phyloP scores from a whole-genome alignment of 176 grass and related monocot species.

The Lolium rigidum region DNA sequence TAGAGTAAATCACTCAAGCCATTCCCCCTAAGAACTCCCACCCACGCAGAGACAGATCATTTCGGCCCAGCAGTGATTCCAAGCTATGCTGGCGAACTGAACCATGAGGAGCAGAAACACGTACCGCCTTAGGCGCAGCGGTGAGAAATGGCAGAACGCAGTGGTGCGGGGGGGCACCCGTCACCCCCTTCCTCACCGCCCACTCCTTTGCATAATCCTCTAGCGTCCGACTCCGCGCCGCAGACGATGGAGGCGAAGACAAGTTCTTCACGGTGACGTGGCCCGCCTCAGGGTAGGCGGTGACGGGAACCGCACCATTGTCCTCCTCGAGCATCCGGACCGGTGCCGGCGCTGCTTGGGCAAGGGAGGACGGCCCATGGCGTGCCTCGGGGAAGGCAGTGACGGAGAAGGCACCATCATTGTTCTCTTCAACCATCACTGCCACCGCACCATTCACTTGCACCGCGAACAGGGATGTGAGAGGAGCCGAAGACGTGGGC shows the following conservation, averaged over 20 bases:
- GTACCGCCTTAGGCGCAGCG: slow-evolving; percentile 59
- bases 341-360: too few species aligned
- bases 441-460: too few species aligned
- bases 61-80: not conserved
- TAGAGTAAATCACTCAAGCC: not conserved
- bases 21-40: not conserved
- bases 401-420: too few species aligned
- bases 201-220: slow-evolving; percentile 55
- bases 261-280: slow-evolving; percentile 9
- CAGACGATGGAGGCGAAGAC: not conserved
- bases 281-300: not conserved
- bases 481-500: too few species aligned
- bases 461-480: too few species aligned
- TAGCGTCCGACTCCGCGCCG: slow-evolving; percentile 26
- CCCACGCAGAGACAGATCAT: not conserved
- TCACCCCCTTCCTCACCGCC: slow-evolving; percentile 58
- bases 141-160: slow-evolving; percentile 72
- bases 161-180: slow-evolving; percentile 40
- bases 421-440: too few species aligned
- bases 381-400: too few species aligned
- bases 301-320: not conserved
- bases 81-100: not conserved
- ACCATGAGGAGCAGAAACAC: slow-evolving; percentile 16
- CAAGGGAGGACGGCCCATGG: too few species aligned
- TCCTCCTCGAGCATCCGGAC: not conserved